Base-by-base conservation (phyloP, 2,329 filamentous ascomycete species). In the Colletotrichum noveboracense region DNA sequence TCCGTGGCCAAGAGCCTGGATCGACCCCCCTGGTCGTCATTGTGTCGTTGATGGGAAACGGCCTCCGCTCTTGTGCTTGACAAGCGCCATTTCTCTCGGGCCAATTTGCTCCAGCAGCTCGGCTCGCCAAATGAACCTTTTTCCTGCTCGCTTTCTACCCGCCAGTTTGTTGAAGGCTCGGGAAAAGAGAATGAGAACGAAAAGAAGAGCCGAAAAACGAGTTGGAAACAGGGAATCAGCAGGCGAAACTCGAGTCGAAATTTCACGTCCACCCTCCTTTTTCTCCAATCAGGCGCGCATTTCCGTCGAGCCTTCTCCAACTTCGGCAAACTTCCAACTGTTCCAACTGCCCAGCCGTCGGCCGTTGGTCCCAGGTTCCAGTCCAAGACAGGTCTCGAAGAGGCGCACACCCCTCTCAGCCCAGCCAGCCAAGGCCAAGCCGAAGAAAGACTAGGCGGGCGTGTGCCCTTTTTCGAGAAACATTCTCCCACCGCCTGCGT, bases 401-500 rank as follows among this genome's bases (percentile, higher is more conserved):
- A 34, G n/a, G 43, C 43, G 43, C 43, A 48, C 43, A 48, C 43
- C n/a, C n/a, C 18, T 64, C 14, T 34, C 61, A 64, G 36, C 66
- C 32, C 43, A 34, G 28, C 26, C 24, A 16, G 56, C 56, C 67
- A 48, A 61, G 67, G 9, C 55, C 43, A 58, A 21, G 24, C 21
- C 7, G 12, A n/a, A 70, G 24, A 48, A 12, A 58, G 71, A 55
- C 48, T 36, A 28, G 38, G 48, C 48, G 30, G 38, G 30, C 32
- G 30, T 38, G n/a, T 64, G 30, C 21, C 60, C 14, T 34, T 32
- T 60, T 72, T 72, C 72, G 61, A 75, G 72, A 75, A 75, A 75
- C 72, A 62, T 75, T 71, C 61, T 62, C 36, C 55, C 61, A 24
- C 38, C 26, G 34, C 58, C 48, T 43, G 21, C 28, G 24, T 58